Evolutionary conservation across 2,329 filamentous ascomycete genomes (phyloP), one percentile per base, ranked within the genome.

Genomic region (Cryoendolithus antarcticus): DNA sequence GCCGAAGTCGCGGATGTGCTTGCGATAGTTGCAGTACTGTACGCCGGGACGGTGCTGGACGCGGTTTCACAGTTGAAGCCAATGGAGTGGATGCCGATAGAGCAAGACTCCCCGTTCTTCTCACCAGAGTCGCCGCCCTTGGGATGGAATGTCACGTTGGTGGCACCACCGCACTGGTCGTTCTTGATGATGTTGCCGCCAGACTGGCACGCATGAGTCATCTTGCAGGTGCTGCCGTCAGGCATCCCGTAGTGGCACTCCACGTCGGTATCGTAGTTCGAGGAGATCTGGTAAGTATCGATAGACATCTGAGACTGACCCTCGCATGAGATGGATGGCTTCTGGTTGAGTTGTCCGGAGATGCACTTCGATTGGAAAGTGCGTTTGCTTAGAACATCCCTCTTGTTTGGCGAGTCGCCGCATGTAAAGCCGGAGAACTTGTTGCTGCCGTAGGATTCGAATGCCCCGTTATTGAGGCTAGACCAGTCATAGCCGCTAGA

Each of bases 111-210:
- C 58, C 75, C 70, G 55, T 71, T 69, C 37, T 51, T 49, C 24
- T 27, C 24, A 38, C 50, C 45, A 11, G 48, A 47, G 27, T 35
- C 43, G 35, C 48, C 46, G 28, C 45, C 48, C 46, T 59, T 62
- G 38, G 70, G 62, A 47, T 70, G 65, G 58, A 95, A 78, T 39
- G 74, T 77, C 45, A 95, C 86, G 42, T 76, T 78, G 58, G 73
- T 85, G 48, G 89, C 88, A 62, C 88, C 88, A 74, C 86, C 89
- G 60, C 89, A 96, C 71, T 95, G 86, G 44, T 69, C 75, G 74
- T 95, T 95, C 64, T 75, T 65, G 53, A 95, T 70, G 34, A 72
- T 74, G 42, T 76, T 79, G 53, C 84, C 84, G 10, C 70, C 66
- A 40, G 71, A 66, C 47, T 70, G 74, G 74, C 85, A 93, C 38